Percentiles rank a stretch among this genome's conserved stretches.
These are phyloP conservation scores for Fusarium citri DNA, from an alignment of 2,329 filamentous ascomycete genomes.

Conservation along the genomic window DNA sequence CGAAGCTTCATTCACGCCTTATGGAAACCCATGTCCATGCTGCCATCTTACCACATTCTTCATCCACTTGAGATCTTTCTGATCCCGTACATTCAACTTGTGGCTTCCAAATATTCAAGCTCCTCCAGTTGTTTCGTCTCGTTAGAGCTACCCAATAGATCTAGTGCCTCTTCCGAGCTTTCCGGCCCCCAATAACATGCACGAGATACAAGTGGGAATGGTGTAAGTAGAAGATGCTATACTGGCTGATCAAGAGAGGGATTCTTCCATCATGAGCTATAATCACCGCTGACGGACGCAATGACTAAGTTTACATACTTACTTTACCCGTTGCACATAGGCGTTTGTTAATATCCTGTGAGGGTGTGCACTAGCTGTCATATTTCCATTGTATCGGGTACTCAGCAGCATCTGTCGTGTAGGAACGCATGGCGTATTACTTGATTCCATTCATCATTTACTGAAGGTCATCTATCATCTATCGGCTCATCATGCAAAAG, in stretches of 20 bases:
- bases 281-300: neutral
- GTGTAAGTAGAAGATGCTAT: neutral
- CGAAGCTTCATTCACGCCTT: neutral
- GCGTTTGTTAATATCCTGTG: slow-evolving; percentile 2
- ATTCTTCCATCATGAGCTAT: neutral
- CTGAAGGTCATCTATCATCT: neutral
- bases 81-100: neutral
- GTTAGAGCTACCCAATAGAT: slow-evolving; percentile 11
- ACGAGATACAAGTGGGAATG: neutral
- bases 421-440: neutral
- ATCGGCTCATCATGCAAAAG: neutral
- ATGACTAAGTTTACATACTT: neutral
- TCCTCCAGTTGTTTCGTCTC: neutral
- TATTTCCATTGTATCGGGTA: neutral
- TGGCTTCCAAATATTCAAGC: neutral
- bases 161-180: slow-evolving; percentile 25
- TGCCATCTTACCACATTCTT: neutral
- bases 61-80: neutral
- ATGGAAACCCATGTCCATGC: neutral
- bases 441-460: neutral
- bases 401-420: neutral
- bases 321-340: slow-evolving; percentile 11
- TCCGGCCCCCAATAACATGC: slow-evolving; percentile 11
- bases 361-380: slow-evolving; percentile 18
- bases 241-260: neutral